Base-by-base conservation (phyloP, 2,329 filamentous ascomycete species). In the Fusarium sp. region DNA sequence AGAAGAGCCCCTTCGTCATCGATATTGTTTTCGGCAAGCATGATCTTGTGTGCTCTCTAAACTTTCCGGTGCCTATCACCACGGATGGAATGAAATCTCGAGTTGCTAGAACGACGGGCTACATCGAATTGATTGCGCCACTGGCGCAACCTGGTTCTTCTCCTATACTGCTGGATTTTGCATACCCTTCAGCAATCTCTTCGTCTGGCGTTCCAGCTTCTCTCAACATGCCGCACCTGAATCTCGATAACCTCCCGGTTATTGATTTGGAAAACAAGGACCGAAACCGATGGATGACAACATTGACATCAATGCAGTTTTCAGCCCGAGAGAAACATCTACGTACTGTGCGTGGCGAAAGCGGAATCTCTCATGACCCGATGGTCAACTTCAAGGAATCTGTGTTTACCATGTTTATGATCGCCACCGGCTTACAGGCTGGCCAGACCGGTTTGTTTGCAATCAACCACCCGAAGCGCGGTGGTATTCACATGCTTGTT, bases 331-430 rank as follows among this genome's bases (percentile, higher is more conserved):
- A 87, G 70, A 82, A 80, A 60, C 60, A 56, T 6, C 59, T 83
- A 3, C 82, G 84, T 7, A 76, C 81, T 2, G 63, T 72, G 4
- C 60, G 72, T 8, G 63, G 76, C 21, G 65, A 66, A 3, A 71
- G 63, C 25, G 69, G 71, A n/a, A 72, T 81, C 21, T 66, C 78
- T 10, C 44, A 76, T 2, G 79, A 83, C 7, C 62, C 77, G 7
- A 81, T 84, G 0, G 73, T 85, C 56, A 84, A 85, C 72, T 84
- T 87, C 76, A 87, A 87, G 67, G 84, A 86, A 64, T 84, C 84
- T 0, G 59, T 87, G 16, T 84, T 84, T 63, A 82, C 82, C 38
- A 83, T 87, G 74, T 84, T 86, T 70, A 84, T 84, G 82, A 65
- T 85, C 29, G 75, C 81, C 7, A 81, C 84, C 1, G 85, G 86